Percentiles rank a stretch among this genome's conserved stretches.
Evolutionary conservation across 768 basidiomycete species (phyloP).

Genomic region (Clitopilus hobsonii): DNA sequence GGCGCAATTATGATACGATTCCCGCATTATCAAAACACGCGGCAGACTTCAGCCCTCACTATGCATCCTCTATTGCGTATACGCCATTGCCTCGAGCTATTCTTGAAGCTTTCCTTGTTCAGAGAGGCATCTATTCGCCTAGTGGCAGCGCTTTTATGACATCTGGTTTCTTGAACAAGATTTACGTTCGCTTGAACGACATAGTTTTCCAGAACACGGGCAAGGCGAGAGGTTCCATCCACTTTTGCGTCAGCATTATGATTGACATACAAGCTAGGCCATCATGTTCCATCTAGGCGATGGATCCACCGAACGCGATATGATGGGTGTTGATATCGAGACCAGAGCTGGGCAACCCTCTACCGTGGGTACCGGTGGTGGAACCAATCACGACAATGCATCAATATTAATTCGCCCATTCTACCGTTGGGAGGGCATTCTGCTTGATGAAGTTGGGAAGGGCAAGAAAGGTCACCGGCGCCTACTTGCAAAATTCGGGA

Average conservation of each 20-base stretch:
- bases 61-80: conserved; percentile 68
- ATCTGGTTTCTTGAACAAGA: conserved; percentile 63
- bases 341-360: conserved; percentile 42
- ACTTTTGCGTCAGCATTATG: background rate
- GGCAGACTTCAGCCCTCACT: conserved; percentile 67
- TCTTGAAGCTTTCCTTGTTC: conserved; percentile 59
- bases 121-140: conserved; percentile 53
- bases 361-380: conserved; percentile 61
- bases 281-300: conserved; percentile 61
- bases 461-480: conserved; percentile 28
- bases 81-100: conserved; percentile 59
- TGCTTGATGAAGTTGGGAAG: conserved; percentile 45
- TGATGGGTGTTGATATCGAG: conserved; percentile 58
- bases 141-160: conserved; percentile 47
- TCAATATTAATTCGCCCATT: conserved; percentile 55
- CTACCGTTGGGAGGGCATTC: conserved; percentile 69
- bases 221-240: conserved; percentile 31
- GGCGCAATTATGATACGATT: conserved; percentile 61
- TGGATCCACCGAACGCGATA: conserved; percentile 46
- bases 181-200: conserved; percentile 70
- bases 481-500: conserved; percentile 51
- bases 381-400: conserved; percentile 65
- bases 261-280: conserved; percentile 30
- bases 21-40: conserved; percentile 40
- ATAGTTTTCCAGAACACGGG: conserved; percentile 51